phyloP scores from a whole-genome alignment of 345 rosid genomes.

The Hibiscus tridactylites region DNA sequence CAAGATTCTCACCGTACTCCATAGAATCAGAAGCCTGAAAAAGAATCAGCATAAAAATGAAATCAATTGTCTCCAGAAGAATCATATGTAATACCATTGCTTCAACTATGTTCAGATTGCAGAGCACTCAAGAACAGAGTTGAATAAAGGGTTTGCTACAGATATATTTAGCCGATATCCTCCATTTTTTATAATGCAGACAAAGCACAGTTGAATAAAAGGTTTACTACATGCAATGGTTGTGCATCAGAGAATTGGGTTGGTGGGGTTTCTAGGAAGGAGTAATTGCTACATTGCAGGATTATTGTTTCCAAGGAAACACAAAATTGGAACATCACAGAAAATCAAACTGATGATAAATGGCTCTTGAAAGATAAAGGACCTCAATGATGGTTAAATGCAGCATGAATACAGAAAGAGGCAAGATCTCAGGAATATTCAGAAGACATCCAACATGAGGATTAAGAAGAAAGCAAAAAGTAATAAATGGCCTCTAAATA shows the following conservation, averaged over 20 bases:
- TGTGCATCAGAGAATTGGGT: background rate
- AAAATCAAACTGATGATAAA: background rate
- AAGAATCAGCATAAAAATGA: conserved; percentile 11
- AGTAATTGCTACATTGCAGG: background rate
- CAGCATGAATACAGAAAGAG: background rate
- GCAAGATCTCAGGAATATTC: background rate
- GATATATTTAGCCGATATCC: background rate
- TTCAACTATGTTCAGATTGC: background rate
- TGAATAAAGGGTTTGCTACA: background rate
- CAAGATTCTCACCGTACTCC: conserved; percentile 40
- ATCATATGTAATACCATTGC: background rate
- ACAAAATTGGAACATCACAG: background rate
- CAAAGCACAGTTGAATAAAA: background rate
- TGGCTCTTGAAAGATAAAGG: background rate
- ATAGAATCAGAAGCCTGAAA: conserved; percentile 48
- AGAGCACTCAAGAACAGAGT: background rate
- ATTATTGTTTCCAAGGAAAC: background rate
- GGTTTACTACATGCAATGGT: background rate
- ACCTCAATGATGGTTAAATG: background rate
- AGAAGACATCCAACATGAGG: background rate
- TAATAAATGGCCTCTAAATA: background rate
- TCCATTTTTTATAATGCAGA: background rate
- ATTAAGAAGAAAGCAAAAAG: background rate
- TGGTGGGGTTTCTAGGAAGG: background rate
- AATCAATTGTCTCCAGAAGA: background rate